Conservation (phyloP, 1,139 yeast genomes). For the Sugiyamaella xylanicola region DNA sequence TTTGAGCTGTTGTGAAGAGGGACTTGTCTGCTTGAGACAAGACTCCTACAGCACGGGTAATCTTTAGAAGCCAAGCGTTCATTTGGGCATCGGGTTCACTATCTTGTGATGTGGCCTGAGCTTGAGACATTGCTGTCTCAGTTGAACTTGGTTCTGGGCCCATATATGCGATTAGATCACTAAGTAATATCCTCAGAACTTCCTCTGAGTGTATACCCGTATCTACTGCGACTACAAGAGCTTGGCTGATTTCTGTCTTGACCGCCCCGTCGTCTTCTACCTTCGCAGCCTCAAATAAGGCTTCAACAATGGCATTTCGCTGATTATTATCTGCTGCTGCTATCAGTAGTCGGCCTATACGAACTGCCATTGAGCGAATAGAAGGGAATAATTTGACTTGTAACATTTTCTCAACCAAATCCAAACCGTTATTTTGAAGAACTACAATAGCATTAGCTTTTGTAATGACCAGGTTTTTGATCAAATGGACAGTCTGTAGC, state of each 20-base stretch:
- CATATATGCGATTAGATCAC: not conserved
- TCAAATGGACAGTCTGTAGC: constrained; percentile 35
- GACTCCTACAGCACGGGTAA: constrained; percentile 30
- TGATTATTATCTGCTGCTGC: constrained; percentile 15
- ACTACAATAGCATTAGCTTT: constrained; percentile 17
- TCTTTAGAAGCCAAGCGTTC: constrained; percentile 20
- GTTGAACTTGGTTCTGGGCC: no score
- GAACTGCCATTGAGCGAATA: constrained; percentile 26
- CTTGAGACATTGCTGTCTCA: not conserved
- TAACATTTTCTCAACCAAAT: constrained; percentile 28
- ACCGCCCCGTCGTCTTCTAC: constrained; percentile 22
- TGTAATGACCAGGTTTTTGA: constrained; percentile 28
- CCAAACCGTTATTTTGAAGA: constrained; percentile 24
- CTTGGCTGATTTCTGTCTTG: constrained; percentile 23
- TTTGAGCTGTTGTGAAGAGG: not conserved
- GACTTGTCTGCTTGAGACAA: constrained; percentile 18
- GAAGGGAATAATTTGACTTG: constrained; percentile 27
- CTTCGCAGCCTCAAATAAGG: not conserved
- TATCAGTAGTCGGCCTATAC: constrained; percentile 26
- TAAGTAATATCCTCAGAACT: constrained; percentile 5
- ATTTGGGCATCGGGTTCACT: not conserved
- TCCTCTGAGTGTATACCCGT: not conserved
- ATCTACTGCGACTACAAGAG: constrained; percentile 25
- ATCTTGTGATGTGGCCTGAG: no score
- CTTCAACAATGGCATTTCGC: not conserved